These are phyloP conservation scores for Phytophthora agathidicida DNA, from an alignment of 352 stramenopile species.

Conservation along the genomic window DNA sequence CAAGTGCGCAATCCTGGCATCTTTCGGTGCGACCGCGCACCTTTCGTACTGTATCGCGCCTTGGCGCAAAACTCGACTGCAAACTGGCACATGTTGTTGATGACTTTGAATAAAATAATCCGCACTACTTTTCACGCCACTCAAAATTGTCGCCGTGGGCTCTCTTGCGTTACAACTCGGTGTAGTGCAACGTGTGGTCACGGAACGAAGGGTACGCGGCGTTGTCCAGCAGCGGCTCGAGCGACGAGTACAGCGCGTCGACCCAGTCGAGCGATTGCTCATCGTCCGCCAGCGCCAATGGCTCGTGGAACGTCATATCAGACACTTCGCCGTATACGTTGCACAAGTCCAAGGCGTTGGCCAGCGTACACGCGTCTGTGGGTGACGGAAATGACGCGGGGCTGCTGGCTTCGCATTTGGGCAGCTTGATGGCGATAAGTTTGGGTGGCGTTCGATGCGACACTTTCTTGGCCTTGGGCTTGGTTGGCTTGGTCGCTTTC, in stretches of 20 bases:
- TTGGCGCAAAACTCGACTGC: no score
- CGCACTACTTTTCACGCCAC: conserved; percentile 2
- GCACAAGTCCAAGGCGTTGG: conserved; percentile 23
- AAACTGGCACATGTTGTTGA: no score
- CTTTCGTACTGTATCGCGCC: no score
- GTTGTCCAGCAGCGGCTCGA: conserved; percentile 33
- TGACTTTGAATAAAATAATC: conserved; percentile 36
- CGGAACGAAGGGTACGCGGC: conserved; percentile 27
- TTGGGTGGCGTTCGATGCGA: not conserved
- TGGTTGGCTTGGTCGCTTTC: not conserved
- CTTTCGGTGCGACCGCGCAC: not conserved
- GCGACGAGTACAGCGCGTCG: conserved; percentile 57
- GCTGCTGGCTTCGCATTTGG: conserved; percentile 7
- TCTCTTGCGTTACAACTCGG: conserved; percentile 24
- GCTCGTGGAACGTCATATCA: conserved; percentile 30
- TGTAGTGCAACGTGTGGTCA: conserved; percentile 38
- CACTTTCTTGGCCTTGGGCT: conserved; percentile 16
- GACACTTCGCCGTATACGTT: conserved; percentile 36
- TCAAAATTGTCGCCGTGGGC: conserved; percentile 25
- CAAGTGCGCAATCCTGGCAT: no score
- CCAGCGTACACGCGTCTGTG: conserved; percentile 39
- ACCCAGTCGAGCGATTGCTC: conserved; percentile 57
- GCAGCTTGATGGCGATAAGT: conserved; percentile 49
- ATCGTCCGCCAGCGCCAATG: conserved; percentile 1
- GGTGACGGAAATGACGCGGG: conserved; percentile 41